phyloP scores from a whole-genome alignment of 768 basidiomycete genomes.

The Lyophyllum atratum region DNA sequence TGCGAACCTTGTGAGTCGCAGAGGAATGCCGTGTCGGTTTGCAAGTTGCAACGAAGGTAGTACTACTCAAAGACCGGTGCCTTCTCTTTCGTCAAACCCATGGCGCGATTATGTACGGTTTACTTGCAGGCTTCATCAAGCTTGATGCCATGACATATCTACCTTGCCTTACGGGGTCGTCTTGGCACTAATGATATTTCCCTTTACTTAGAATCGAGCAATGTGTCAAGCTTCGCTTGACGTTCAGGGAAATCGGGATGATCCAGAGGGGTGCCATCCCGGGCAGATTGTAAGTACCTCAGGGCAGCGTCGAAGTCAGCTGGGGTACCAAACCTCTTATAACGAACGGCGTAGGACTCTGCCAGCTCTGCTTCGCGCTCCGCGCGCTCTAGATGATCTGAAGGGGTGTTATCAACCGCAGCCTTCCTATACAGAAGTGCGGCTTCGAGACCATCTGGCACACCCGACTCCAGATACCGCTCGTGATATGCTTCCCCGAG shows the following conservation, averaged over 20 bases:
- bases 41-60: too few species aligned
- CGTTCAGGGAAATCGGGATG: slow-evolving; percentile 1
- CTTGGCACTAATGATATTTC: too few species aligned
- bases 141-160: too few species aligned
- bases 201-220: neutral
- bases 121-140: too few species aligned
- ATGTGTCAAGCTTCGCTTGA: neutral
- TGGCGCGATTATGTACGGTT: too few species aligned
- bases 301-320: slow-evolving; percentile 2
- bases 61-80: too few species aligned
- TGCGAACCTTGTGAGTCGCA: too few species aligned
- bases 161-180: too few species aligned
- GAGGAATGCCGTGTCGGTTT: too few species aligned
- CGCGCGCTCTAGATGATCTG: neutral
- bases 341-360: neutral
- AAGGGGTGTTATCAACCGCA: neutral
- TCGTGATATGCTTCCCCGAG: neutral
- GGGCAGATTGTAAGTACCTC: neutral
- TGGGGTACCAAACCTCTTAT: neutral
- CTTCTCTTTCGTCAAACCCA: too few species aligned
- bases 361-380: neutral
- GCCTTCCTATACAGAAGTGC: neutral
- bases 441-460: neutral
- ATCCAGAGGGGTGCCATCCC: neutral
- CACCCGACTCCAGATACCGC: neutral